phyloP scores from a whole-genome alignment of 2,329 filamentous ascomycete species.

The Epichloe baconii region DNA sequence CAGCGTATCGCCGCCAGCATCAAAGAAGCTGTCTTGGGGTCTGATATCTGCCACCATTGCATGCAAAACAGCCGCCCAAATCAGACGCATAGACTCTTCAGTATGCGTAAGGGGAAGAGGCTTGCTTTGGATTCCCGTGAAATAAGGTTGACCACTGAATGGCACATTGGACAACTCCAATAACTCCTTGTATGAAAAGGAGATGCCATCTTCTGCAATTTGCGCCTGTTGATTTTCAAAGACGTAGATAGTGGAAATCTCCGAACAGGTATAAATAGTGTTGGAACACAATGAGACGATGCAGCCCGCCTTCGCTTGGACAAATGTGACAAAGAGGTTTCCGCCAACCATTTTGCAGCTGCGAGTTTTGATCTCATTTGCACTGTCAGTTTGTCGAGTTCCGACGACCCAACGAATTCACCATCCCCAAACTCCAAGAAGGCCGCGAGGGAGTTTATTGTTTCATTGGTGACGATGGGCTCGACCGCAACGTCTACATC shows the following conservation, averaged over 20 bases:
- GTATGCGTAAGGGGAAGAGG: slow-evolving; percentile 33
- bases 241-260: slow-evolving; percentile 35
- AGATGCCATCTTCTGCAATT: slow-evolving; percentile 31
- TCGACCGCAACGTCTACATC: slow-evolving; percentile 37
- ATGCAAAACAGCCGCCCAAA: slow-evolving; percentile 33
- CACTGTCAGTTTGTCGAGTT: slow-evolving; percentile 23
- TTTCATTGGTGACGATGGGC: slow-evolving; percentile 30
- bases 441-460: slow-evolving; percentile 29
- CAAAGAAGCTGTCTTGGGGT: slow-evolving; percentile 30
- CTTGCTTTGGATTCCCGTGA: slow-evolving; percentile 26
- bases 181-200: slow-evolving; percentile 30
- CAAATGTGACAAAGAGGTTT: slow-evolving; percentile 25
- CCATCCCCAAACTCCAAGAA: slow-evolving; percentile 35
- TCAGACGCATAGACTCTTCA: slow-evolving; percentile 32
- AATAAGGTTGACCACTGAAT: slow-evolving; percentile 21
- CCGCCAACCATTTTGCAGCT: slow-evolving; percentile 30
- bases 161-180: slow-evolving; percentile 20
- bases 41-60: slow-evolving; percentile 27
- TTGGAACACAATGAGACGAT: slow-evolving; percentile 30
- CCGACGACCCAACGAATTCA: slow-evolving; percentile 23
- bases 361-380: slow-evolving; percentile 30
- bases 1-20: slow-evolving; percentile 32
- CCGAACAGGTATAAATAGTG: slow-evolving; percentile 34
- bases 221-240: slow-evolving; percentile 36
- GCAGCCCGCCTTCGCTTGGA: slow-evolving; percentile 11